Base-by-base conservation (phyloP, 805 yeast genomes). In the Cyberlindnera mississippiensis region DNA sequence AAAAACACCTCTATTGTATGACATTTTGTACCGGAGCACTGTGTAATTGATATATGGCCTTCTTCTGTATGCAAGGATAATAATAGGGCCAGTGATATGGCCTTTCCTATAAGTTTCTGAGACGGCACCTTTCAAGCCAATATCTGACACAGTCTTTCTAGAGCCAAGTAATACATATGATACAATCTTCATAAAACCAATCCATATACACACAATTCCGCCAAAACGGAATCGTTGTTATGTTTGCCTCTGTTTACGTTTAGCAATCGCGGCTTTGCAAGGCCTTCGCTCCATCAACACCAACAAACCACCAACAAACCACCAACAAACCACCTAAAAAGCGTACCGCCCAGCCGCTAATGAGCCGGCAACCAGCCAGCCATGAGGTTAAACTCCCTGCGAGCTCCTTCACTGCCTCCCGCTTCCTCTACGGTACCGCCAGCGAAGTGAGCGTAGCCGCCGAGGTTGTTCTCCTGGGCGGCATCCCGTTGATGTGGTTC, bases 351-450 rank as follows among this genome's bases (percentile, higher is more conserved):
- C 24, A 6, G 24, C 24, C 24, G 24, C 9, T 20, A 20, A 31
- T 37, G 35, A 31, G 34, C 34, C 13, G 19, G 3, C 18, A 6
- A 20, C 31, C 30, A 17, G 30, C 16, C 35, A 12, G 20, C 33
- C 18, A 6, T 13, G 11, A 14, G 28, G 37, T 44, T 18, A 17
- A 4, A 6, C 39, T 44, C 20, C 44, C 48, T 8, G 37, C 41
- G 6, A 31, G 31, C 40, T 80, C 87, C 2, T 83, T 76, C 61
- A 78, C 87, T 0, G 82, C 84, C 0, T 77, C 71, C 44, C 66
- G 85, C 32, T 62, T 85, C 19, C 60, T 70, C 13, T 80, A 79
- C 56, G 69, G 75, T n/a, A 63, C 69, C 8, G 64, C 82, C 0
- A 38, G 52, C 4, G 73, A 76, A 41, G 56, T 85, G 6, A 64